These are phyloP conservation scores for Chlamydomonas eustigma DNA, from an alignment of 139 green algal genomes.

Conservation along the genomic window DNA sequence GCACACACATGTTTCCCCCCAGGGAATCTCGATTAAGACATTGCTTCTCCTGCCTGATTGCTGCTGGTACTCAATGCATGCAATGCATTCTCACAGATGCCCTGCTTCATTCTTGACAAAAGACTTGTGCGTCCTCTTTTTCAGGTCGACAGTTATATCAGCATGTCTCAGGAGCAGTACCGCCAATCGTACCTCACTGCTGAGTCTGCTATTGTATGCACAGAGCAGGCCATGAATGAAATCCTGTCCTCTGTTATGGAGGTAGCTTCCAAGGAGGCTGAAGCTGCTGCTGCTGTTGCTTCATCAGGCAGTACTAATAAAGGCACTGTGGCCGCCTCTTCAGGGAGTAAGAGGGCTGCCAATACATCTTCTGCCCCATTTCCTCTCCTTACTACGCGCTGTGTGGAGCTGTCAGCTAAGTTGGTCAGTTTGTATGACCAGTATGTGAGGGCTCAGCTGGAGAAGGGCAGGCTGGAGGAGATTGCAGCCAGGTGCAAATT, in stretches of 20 bases:
- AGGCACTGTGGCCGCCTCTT: too few relatives aligned
- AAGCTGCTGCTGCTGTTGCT: too few relatives aligned
- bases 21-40: too few relatives aligned
- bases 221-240: background rate
- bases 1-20: too few relatives aligned
- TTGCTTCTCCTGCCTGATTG: too few relatives aligned
- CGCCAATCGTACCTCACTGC: background rate
- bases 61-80: background rate
- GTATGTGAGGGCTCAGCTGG: slow-evolving; percentile 2
- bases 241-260: background rate
- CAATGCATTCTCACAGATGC: background rate
- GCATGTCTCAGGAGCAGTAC: background rate
- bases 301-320: too few relatives aligned
- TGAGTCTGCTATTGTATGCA: background rate
- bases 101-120: too few relatives aligned
- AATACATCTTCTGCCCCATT: background rate
- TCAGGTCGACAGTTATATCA: slow-evolving; percentile 1
- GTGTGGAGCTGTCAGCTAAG: background rate
- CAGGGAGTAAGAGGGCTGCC: background rate
- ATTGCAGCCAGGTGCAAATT: slow-evolving; percentile 9
- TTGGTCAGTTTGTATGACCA: slow-evolving; percentile 30
- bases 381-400: background rate
- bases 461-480: slow-evolving; percentile 11
- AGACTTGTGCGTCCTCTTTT: background rate
- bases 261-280: background rate